These are phyloP conservation scores for Rubia balearica DNA, from an alignment of 305 asterid species.

Conservation along the genomic window DNA sequence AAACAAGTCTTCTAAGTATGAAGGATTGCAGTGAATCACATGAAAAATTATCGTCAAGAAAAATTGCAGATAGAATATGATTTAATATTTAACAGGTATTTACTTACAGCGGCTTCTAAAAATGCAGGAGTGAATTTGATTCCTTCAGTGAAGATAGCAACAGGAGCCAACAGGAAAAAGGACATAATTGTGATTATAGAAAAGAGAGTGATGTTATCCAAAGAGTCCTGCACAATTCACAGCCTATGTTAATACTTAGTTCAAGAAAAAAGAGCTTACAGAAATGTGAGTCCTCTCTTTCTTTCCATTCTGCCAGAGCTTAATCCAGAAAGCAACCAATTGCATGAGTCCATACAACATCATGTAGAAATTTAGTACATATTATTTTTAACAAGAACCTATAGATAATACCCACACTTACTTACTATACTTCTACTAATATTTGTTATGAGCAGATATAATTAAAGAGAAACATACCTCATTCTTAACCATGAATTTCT, in stretches of 20 bases:
- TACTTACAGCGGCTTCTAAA: constrained; percentile 71
- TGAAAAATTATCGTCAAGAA: not conserved
- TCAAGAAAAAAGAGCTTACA: not conserved
- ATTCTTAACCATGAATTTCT: constrained; percentile 82
- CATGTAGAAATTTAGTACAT: not conserved
- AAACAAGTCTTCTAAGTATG: not conserved
- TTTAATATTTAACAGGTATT: constrained; percentile 7
- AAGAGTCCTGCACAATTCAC: constrained; percentile 55
- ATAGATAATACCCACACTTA: not conserved
- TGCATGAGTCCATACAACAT: not conserved
- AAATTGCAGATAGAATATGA: not conserved
- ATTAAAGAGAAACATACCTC: constrained; percentile 45
- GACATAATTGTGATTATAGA: constrained; percentile 88
- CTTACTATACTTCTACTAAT: not conserved
- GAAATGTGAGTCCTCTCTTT: not conserved
- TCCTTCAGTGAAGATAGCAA: constrained; percentile 66
- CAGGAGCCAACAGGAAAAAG: constrained; percentile 65
- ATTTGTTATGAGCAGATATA: not conserved
- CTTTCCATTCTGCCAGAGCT: not conserved
- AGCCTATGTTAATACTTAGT: constrained; percentile 23
- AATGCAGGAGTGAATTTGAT: constrained; percentile 72
- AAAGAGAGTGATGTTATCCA: constrained; percentile 84
- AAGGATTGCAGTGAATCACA: not conserved
- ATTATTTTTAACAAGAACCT: not conserved
- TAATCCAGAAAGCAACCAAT: not conserved